Conservation (phyloP, 495 filamentous ascomycete genomes). For the Penicillium odoratum region DNA sequence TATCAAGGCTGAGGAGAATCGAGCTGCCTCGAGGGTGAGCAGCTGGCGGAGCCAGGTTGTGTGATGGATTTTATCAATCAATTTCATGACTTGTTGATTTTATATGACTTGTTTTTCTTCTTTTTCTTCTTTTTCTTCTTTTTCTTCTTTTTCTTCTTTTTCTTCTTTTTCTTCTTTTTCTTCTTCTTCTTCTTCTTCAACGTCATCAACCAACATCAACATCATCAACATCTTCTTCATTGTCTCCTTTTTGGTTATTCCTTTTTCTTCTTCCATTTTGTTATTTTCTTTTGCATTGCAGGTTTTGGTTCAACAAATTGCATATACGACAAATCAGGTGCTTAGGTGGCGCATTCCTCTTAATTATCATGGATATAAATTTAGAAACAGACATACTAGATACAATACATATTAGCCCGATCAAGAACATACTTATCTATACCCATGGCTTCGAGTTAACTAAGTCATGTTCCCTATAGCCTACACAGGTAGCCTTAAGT, state of each 20-base stretch:
- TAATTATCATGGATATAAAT: background rate
- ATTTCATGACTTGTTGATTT: background rate
- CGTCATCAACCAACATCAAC: too few species aligned
- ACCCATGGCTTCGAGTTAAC: too few species aligned
- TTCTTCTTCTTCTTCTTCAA: background rate
- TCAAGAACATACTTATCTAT: too few species aligned
- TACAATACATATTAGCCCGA: background rate
- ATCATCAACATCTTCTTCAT: background rate
- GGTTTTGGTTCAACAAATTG: conserved; percentile 1
- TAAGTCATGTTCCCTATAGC: too few species aligned
- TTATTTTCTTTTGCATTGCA: conserved; percentile 4
- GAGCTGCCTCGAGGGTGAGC: conserved; percentile 28
- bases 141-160: conserved; percentile 8
- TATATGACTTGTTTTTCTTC: background rate
- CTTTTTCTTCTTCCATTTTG: background rate
- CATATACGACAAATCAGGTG: background rate
- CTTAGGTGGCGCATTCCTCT: background rate
- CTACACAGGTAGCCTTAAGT: too few species aligned
- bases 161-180: background rate
- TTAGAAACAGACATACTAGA: background rate
- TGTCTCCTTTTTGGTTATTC: background rate
- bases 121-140: conserved; percentile 10
- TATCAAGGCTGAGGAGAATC: conserved; percentile 35
- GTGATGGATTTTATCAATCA: background rate
- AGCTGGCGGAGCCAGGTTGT: conserved; percentile 24